These are phyloP conservation scores for Fusarium gaditjirri DNA, from an alignment of 2,329 filamentous ascomycete genomes.

Conservation along the genomic window DNA sequence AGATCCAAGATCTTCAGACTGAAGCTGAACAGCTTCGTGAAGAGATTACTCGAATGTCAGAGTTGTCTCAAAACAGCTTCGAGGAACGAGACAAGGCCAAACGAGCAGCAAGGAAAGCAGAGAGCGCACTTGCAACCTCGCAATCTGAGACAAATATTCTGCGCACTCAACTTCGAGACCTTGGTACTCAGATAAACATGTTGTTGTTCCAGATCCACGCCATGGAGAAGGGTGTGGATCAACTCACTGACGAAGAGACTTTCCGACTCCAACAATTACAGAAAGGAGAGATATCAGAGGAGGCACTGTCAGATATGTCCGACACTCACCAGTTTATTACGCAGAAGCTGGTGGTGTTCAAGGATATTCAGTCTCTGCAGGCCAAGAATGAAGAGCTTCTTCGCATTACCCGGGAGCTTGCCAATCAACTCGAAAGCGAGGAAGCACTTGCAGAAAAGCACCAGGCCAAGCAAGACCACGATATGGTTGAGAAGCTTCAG, in stretches of 20 bases:
- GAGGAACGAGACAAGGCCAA: conserved; percentile 82
- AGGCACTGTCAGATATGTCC: conserved; percentile 77
- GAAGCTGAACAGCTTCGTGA: conserved; percentile 83
- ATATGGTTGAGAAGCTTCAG: conserved; percentile 78
- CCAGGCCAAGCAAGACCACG: conserved; percentile 71
- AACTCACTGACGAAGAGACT: conserved; percentile 77
- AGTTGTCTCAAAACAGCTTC: conserved; percentile 83
- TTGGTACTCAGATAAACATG: conserved; percentile 90
- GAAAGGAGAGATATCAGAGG: conserved; percentile 77
- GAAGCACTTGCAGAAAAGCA: conserved; percentile 78
- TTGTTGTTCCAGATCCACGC: conserved; percentile 88
- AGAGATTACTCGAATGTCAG: conserved; percentile 86
- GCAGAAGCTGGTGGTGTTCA: conserved; percentile 89
- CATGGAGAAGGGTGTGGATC: conserved; percentile 79
- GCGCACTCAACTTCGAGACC: conserved; percentile 86
- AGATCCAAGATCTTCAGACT: conserved; percentile 84
- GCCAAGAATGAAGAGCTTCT: conserved; percentile 88
- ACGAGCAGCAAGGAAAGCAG: conserved; percentile 81
- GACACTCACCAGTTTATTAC: conserved; percentile 91
- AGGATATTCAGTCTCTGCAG: conserved; percentile 84
- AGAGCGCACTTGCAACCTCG: conserved; percentile 73
- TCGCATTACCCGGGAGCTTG: conserved; percentile 83
- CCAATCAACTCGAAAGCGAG: conserved; percentile 89
- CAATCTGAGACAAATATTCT: conserved; percentile 80
- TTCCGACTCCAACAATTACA: conserved; percentile 81